A percentile compares a stretch with the other conserved stretches of the same genome.
phyloP scores from a whole-genome alignment of 495 filamentous ascomycete species.

The Podospora sp. region DNA sequence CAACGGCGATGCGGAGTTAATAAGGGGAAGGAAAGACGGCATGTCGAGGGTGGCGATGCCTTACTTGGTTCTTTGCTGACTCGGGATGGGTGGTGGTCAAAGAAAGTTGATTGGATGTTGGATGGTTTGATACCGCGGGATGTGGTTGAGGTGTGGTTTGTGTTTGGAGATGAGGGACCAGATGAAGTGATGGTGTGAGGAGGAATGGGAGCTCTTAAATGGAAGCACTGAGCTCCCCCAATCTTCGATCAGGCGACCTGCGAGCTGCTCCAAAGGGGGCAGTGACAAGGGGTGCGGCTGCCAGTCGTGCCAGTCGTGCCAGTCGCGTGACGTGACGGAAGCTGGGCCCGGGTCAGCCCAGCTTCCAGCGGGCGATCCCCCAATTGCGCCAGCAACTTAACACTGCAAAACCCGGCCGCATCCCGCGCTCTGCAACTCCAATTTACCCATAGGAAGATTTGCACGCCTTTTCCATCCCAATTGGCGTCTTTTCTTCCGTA shows the following conservation, averaged over 20 bases:
- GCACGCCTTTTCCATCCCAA: conserved; percentile 22
- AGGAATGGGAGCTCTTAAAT: conserved; percentile 32
- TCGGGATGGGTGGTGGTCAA: conserved; percentile 1
- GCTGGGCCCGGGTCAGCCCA: conserved; percentile 27
- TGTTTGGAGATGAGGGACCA: neutral
- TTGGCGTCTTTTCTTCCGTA: conserved; percentile 24
- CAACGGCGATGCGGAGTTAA: conserved; percentile 1
- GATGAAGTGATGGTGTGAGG: conserved; percentile 20
- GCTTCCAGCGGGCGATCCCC: neutral
- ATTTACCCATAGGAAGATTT: conserved; percentile 30
- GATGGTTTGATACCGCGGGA: conserved; percentile 7
- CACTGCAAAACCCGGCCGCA: neutral
- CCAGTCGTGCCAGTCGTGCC: conserved; percentile 15
- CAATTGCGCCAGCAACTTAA: neutral
- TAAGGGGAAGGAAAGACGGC: neutral
- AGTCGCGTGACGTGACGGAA: conserved; percentile 40
- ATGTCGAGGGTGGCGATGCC: conserved; percentile 13
- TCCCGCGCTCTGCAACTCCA: conserved; percentile 6
- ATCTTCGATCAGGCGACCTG: conserved; percentile 33
- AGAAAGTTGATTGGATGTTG: conserved; percentile 10
- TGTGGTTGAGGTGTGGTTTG: neutral
- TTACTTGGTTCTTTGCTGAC: conserved; percentile 3
- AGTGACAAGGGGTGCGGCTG: conserved; percentile 30
- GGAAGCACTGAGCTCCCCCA: conserved; percentile 13
- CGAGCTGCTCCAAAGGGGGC: conserved; percentile 31